These are phyloP conservation scores for Solanum piurae DNA, from an alignment of 257 asterid genomes.

Conservation along the genomic window DNA sequence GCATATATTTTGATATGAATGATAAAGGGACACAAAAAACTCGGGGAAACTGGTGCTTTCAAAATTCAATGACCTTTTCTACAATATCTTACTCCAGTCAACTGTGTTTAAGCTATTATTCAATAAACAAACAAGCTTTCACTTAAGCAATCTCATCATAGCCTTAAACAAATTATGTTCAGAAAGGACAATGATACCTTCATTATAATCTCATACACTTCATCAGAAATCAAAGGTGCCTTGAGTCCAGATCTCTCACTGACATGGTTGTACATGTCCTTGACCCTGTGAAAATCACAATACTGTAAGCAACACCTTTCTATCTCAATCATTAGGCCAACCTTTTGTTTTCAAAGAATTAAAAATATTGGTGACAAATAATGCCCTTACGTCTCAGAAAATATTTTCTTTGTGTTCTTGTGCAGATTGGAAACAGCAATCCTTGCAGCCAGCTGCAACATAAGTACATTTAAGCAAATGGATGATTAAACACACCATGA, in stretches of 20 bases:
- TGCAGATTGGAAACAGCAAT: constrained; percentile 97
- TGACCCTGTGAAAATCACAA: constrained; percentile 38
- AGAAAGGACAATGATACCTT: constrained; percentile 31
- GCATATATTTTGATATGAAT: background rate
- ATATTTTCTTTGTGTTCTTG: constrained; percentile 87
- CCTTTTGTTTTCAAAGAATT: background rate
- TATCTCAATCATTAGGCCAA: background rate
- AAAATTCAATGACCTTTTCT: background rate
- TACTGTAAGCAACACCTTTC: background rate
- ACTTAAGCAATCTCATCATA: background rate
- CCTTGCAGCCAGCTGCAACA: constrained; percentile 90
- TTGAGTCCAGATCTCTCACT: constrained; percentile 72
- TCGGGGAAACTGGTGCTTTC: background rate
- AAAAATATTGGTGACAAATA: background rate
- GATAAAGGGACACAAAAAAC: background rate
- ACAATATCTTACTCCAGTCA: background rate
- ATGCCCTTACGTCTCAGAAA: constrained; percentile 83
- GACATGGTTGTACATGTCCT: constrained; percentile 82
- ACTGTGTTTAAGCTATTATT: background rate
- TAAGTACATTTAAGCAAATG: background rate
- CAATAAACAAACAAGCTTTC: background rate
- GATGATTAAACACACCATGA: background rate
- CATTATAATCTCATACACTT: constrained; percentile 72
- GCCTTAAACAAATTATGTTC: background rate
- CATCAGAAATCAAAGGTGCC: constrained; percentile 89